Conservation (phyloP, 139 green algal genomes). For the Gonium pectorale region DNA sequence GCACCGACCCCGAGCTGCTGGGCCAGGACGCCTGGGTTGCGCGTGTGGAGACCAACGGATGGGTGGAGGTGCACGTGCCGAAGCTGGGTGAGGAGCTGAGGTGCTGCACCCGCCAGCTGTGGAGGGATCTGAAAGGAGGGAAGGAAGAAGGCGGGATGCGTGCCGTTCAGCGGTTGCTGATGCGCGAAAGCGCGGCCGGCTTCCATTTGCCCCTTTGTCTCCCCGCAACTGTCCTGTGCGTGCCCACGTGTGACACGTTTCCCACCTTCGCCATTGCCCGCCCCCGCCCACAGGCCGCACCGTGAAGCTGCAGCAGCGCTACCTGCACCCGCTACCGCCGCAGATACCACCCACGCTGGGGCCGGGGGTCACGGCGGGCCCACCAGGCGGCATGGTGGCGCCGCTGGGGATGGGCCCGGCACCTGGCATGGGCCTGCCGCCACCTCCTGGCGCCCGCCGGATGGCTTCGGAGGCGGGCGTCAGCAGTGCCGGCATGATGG, state of each 20-base stretch:
- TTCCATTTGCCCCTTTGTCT: too few species aligned
- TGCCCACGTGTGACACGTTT: too few species aligned
- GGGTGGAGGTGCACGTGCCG: conserved; percentile 46
- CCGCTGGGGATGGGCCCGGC: background rate
- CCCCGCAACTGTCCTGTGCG: too few species aligned
- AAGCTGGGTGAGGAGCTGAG: conserved; percentile 50
- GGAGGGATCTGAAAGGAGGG: too few species aligned
- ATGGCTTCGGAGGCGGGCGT: background rate
- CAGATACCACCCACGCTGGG: conserved; percentile 2
- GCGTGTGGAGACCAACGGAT: conserved; percentile 34
- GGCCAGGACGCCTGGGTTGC: conserved; percentile 41
- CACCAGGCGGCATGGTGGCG: background rate
- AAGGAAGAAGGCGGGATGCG: too few species aligned
- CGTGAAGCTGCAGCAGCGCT: conserved; percentile 41
- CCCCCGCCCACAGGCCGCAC: conserved; percentile 27
- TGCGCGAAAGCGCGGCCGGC: too few species aligned
- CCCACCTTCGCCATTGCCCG: too few species aligned
- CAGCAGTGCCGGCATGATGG: background rate
- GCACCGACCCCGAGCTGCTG: conserved; percentile 46
- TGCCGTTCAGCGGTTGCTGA: too few species aligned
- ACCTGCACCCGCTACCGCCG: conserved; percentile 28
- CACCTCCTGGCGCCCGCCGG: background rate
- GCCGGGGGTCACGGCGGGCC: background rate
- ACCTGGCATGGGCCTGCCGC: conserved; percentile 1
- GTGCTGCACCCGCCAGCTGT: too few species aligned